Conservation (phyloP, 83 land plant genomes). For the Picea mariana region DNA sequence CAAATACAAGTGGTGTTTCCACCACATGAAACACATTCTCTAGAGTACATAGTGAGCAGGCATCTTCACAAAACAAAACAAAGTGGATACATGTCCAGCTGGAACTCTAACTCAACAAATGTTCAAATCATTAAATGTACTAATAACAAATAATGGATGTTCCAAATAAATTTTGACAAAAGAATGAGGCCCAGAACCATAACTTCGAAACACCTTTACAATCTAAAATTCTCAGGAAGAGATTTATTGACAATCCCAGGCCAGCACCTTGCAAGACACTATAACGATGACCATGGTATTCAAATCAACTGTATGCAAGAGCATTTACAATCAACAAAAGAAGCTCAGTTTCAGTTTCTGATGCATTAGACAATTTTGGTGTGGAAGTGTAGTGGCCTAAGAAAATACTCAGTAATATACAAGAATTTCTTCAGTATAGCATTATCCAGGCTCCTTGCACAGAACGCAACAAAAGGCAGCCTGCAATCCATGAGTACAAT, state of each 20-base stretch:
- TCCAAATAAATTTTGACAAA: not conserved
- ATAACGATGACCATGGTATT: not conserved
- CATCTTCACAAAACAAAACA: not conserved
- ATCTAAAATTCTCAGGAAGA: not conserved
- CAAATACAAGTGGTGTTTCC: not conserved
- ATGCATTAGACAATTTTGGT: not conserved
- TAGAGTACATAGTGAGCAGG: not conserved
- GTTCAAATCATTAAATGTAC: not conserved
- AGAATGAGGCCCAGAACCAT: not conserved
- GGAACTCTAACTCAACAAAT: not conserved
- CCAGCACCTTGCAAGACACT: not conserved
- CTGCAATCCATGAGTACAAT: constrained; percentile 16
- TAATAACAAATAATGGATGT: not conserved
- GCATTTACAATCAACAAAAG: constrained; percentile 7
- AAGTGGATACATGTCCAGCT: not conserved
- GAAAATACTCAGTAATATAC: not conserved
- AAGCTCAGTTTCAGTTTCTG: not conserved
- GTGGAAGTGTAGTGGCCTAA: not conserved
- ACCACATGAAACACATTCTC: not conserved
- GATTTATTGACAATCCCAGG: constrained; percentile 10
- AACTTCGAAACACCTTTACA: not conserved
- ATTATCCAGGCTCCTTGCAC: not conserved
- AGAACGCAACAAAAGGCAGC: not conserved
- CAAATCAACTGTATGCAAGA: not conserved
- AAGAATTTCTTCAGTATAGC: not conserved